Conservation (phyloP, 148 eudicot species). For the Silene uniflora region DNA sequence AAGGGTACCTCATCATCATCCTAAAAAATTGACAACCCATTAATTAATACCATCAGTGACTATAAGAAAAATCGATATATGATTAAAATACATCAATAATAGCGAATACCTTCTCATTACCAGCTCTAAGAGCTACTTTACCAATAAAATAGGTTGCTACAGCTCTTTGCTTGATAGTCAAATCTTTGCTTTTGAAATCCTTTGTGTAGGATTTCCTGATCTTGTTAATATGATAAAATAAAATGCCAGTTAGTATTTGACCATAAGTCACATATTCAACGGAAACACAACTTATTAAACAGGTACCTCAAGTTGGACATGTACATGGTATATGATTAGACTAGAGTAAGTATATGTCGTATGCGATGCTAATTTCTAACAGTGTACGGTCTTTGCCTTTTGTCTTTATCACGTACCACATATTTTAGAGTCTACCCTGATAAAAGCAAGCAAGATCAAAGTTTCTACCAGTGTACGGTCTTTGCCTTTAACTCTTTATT, state of each 20-base stretch:
- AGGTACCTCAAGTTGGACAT: no score
- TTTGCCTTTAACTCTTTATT: no score
- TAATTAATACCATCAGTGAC: not conserved
- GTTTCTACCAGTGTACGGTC: no score
- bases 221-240: constrained; percentile 37
- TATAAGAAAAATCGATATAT: not conserved
- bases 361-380: no score
- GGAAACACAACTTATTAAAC: no score
- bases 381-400: no score
- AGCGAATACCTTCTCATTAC: constrained; percentile 93
- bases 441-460: no score
- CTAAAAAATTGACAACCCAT: constrained; percentile 31
- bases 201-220: constrained; percentile 61
- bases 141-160: constrained; percentile 88
- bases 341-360: no score
- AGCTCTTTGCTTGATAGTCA: constrained; percentile 59
- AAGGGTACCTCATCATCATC: constrained; percentile 88
- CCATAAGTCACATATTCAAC: not conserved
- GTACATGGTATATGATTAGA: no score
- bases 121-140: constrained; percentile 78
- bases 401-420: no score
- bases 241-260: not conserved
- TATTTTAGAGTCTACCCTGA: no score
- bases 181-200: constrained; percentile 53
- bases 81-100: no score